These are phyloP conservation scores for Cercospora berteroae DNA, from an alignment of 2,329 filamentous ascomycete species.

Conservation along the genomic window DNA sequence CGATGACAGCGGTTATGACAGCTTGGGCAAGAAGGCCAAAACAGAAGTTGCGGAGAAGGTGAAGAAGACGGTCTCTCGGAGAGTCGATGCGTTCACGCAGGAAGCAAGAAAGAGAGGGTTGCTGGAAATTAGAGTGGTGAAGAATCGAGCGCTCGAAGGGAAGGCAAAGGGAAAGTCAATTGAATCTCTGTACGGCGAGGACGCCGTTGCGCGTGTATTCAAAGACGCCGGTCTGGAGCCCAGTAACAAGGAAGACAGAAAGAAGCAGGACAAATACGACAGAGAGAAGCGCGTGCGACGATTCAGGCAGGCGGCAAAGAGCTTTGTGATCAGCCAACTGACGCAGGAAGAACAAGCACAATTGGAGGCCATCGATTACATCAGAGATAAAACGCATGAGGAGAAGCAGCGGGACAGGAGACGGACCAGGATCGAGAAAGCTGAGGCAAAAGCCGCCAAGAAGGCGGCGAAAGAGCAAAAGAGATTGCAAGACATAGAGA, in stretches of 20 bases:
- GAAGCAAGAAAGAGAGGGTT: conserved; percentile 13
- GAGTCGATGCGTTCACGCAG: conserved; percentile 7
- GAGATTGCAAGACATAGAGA: conserved; percentile 15
- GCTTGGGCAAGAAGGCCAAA: conserved; percentile 23
- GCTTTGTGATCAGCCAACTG: conserved; percentile 17
- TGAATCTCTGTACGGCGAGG: conserved; percentile 9
- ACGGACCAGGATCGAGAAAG: conserved; percentile 8
- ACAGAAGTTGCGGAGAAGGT: conserved; percentile 1
- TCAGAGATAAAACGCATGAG: neutral
- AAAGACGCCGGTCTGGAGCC: conserved; percentile 8
- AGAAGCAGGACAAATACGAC: conserved; percentile 17
- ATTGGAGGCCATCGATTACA: neutral
- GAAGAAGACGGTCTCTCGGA: conserved; percentile 10
- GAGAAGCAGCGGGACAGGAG: conserved; percentile 10
- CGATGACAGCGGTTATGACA: conserved; percentile 4
- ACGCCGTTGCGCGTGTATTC: conserved; percentile 12
- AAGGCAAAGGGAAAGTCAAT: conserved; percentile 10
- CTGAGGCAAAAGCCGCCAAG: conserved; percentile 13
- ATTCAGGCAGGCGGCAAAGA: conserved; percentile 22
- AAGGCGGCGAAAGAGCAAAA: conserved; percentile 21
- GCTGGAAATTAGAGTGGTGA: conserved; percentile 12
- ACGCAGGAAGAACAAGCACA: conserved; percentile 12
- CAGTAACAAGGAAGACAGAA: neutral
- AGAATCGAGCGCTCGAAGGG: neutral
- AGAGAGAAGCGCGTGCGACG: conserved; percentile 21